Conservation (phyloP, 768 basidiomycete genomes). For the Termitomyces sp. region DNA sequence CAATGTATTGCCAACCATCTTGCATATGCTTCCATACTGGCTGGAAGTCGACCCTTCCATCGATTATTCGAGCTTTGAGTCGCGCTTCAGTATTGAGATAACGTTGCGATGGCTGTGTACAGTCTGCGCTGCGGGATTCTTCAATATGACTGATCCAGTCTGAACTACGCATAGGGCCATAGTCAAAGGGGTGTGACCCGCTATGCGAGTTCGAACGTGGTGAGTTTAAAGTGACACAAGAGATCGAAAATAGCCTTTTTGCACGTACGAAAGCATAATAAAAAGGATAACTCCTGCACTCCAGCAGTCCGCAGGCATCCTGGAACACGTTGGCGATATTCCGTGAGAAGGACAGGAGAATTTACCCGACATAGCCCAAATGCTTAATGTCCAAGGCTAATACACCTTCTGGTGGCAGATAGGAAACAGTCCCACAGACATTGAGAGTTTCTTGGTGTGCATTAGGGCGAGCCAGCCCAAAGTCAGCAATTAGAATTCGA, state of each 20-base stretch:
- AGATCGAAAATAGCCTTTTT: neutral
- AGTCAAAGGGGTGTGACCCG: conserved; percentile 76
- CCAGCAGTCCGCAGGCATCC: conserved; percentile 91
- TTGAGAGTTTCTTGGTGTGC: conserved; percentile 81
- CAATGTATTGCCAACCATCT: conserved; percentile 42
- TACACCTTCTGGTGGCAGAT: conserved; percentile 82
- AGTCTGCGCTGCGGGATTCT: conserved; percentile 24
- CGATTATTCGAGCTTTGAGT: conserved; percentile 66
- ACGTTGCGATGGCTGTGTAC: conserved; percentile 33
- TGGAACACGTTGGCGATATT: conserved; percentile 18
- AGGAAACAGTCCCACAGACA: conserved; percentile 84
- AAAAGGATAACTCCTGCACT: conserved; percentile 78
- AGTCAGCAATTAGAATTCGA: conserved; percentile 80
- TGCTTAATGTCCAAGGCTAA: conserved; percentile 72
- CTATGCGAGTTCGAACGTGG: conserved; percentile 27
- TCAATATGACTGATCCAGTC: conserved; percentile 31
- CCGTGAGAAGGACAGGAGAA: neutral
- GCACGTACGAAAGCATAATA: conserved; percentile 75
- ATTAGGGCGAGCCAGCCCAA: conserved; percentile 75
- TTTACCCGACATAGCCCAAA: conserved; percentile 56
- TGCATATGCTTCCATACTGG: conserved; percentile 50
- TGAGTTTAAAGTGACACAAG: neutral
- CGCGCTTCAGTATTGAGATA: conserved; percentile 48
- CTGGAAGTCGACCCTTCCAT: conserved; percentile 54
- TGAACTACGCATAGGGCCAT: conserved; percentile 32